Evolutionary conservation across 116 monocot species (phyloP).

Genomic region (Papilionanthe hybrid): DNA sequence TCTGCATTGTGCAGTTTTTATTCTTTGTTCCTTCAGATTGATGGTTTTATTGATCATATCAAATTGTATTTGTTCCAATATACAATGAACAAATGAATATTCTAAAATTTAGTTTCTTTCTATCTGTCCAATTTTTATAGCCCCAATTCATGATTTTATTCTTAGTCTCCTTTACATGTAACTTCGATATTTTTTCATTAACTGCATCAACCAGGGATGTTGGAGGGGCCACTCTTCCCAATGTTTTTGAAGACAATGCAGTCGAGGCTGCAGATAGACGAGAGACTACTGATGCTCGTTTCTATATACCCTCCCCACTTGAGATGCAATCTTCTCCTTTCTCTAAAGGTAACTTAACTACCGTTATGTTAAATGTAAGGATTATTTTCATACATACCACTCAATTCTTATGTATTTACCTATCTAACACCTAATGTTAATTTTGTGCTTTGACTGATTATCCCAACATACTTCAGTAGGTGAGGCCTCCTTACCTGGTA

Average conservation of each 20-base stretch:
- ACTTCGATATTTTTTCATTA: conserved; percentile 5
- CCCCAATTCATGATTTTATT: not conserved
- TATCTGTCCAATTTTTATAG: not conserved
- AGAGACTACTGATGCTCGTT: conserved; percentile 23
- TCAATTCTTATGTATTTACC: too few relatives aligned
- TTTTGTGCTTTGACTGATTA: conserved; percentile 11
- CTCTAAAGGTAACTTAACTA: conserved; percentile 36
- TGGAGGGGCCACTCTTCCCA: conserved; percentile 19
- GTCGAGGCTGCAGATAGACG: conserved; percentile 18
- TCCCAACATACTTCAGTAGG: conserved; percentile 22
- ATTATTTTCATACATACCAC: too few relatives aligned
- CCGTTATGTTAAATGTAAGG: not conserved
- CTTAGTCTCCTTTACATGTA: not conserved
- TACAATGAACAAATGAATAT: not conserved
- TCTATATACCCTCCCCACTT: conserved; percentile 19
- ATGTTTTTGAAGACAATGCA: conserved; percentile 25
- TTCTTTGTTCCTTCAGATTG: not conserved
- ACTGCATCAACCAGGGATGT: conserved; percentile 29
- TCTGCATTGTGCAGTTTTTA: not conserved
- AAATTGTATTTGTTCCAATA: not conserved
- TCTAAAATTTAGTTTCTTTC: not conserved
- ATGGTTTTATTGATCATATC: not conserved
- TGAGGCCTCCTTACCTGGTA: conserved; percentile 63
- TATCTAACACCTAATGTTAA: not conserved
- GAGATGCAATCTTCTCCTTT: conserved; percentile 23